These are phyloP conservation scores for Russula emetica DNA, from an alignment of 768 basidiomycete genomes.

Conservation along the genomic window DNA sequence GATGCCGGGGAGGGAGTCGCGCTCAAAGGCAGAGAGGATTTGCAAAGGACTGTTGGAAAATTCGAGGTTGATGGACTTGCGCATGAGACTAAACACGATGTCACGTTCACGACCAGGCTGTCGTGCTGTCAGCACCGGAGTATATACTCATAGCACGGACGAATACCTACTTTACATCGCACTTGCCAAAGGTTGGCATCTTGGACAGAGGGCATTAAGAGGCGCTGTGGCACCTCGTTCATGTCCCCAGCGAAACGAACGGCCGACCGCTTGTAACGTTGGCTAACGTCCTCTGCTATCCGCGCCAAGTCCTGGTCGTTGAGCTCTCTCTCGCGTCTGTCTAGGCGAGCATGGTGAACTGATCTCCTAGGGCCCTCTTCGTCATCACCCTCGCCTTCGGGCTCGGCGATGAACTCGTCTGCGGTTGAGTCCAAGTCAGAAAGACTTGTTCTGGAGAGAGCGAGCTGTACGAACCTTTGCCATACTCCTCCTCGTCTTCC, in stretches of 20 bases:
- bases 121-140: neutral
- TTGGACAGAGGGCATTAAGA: conserved; percentile 95
- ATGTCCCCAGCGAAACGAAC: conserved; percentile 85
- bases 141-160: neutral
- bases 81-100: conserved; percentile 90
- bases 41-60: conserved; percentile 70
- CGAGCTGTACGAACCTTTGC: conserved; percentile 35
- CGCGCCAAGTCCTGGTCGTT: conserved; percentile 77
- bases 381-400: conserved; percentile 61
- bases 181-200: conserved; percentile 97
- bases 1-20: conserved; percentile 92
- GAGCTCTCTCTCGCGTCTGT: conserved; percentile 64
- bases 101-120: conserved; percentile 91
- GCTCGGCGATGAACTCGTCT: conserved; percentile 70
- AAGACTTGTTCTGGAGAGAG: conserved; percentile 2
- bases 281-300: conserved; percentile 76
- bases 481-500: conserved; percentile 78
- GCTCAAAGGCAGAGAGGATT: conserved; percentile 93
- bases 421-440: conserved; percentile 17
- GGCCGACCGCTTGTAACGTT: conserved; percentile 68
- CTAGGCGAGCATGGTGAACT: conserved; percentile 62
- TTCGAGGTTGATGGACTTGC: conserved; percentile 84
- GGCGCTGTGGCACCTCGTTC: conserved; percentile 87
- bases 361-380: conserved; percentile 48
- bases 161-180: conserved; percentile 69